phyloP scores from a whole-genome alignment of 2,329 filamentous ascomycete species.

The Zymoseptoria ardabiliae region DNA sequence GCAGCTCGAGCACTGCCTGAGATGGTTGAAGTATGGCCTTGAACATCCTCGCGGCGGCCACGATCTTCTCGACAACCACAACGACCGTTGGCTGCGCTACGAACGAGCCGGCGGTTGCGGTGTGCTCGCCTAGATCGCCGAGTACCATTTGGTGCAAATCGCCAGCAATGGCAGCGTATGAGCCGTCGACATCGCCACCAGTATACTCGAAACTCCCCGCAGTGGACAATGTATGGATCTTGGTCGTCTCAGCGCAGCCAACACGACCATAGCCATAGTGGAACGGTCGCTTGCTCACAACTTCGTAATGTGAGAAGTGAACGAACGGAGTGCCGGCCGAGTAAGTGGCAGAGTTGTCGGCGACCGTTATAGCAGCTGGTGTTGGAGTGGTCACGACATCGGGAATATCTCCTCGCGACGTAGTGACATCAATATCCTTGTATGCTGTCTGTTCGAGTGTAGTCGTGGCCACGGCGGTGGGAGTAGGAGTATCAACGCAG shows the following conservation, averaged over 20 bases:
- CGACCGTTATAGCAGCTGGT: conserved; percentile 22
- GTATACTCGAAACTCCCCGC: conserved; percentile 33
- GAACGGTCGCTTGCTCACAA: conserved; percentile 29
- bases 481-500: conserved; percentile 23
- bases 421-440: conserved; percentile 20
- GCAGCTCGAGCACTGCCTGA: conserved; percentile 13
- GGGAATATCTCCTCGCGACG: conserved; percentile 23
- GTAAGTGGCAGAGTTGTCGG: conserved; percentile 15
- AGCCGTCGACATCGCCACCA: conserved; percentile 28
- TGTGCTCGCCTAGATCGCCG: conserved; percentile 17
- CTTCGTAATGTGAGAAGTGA: conserved; percentile 38
- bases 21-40: conserved; percentile 6
- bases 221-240: conserved; percentile 29
- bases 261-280: conserved; percentile 24
- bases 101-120: conserved; percentile 28
- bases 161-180: conserved; percentile 23
- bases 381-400: conserved; percentile 24
- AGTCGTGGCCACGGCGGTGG: conserved; percentile 26
- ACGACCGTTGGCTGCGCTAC: conserved; percentile 37
- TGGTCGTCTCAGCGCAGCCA: conserved; percentile 28
- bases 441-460: conserved; percentile 27
- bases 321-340: conserved; percentile 34
- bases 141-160: conserved; percentile 31
- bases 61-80: conserved; percentile 35
- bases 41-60: conserved; percentile 21